Evolutionary conservation across 2,329 filamentous ascomycete genomes (phyloP).

Genomic region (Curvularia spicifera): DNA sequence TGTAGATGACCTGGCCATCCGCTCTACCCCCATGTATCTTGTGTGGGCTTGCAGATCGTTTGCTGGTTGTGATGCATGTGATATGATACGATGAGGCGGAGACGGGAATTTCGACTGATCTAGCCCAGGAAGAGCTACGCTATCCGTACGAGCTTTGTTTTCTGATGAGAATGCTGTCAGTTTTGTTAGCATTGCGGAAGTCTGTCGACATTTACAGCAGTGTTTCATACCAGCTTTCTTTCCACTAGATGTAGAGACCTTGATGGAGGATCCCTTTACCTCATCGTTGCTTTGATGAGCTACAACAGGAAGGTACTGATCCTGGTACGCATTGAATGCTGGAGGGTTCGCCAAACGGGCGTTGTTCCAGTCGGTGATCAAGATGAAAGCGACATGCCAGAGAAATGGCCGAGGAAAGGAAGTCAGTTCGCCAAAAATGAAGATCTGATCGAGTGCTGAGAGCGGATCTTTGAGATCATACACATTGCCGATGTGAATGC

Average conservation of each 20-base stretch:
- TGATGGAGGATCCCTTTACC: background rate
- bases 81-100: background rate
- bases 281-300: background rate
- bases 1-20: constrained; percentile 4
- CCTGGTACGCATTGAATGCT: background rate
- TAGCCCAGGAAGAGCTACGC: background rate
- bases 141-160: background rate
- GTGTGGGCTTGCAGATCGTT: constrained; percentile 6
- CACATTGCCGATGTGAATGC: constrained; percentile 20
- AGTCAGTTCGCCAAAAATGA: constrained; percentile 31
- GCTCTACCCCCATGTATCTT: constrained; percentile 6
- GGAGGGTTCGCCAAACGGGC: constrained; percentile 6
- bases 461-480: constrained; percentile 29
- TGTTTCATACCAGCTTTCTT: constrained; percentile 19
- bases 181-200: constrained; percentile 17
- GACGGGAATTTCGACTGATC: background rate
- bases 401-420: constrained; percentile 38
- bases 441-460: constrained; percentile 39
- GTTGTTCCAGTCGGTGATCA: constrained; percentile 30
- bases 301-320: background rate
- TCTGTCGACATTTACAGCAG: constrained; percentile 2
- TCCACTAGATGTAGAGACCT: background rate
- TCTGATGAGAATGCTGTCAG: constrained; percentile 13
- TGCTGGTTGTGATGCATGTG: constrained; percentile 7
- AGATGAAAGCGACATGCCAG: constrained; percentile 36